Evolutionary conservation across 805 yeast species (phyloP).

Genomic region (Cyberlindnera mississippiensis): DNA sequence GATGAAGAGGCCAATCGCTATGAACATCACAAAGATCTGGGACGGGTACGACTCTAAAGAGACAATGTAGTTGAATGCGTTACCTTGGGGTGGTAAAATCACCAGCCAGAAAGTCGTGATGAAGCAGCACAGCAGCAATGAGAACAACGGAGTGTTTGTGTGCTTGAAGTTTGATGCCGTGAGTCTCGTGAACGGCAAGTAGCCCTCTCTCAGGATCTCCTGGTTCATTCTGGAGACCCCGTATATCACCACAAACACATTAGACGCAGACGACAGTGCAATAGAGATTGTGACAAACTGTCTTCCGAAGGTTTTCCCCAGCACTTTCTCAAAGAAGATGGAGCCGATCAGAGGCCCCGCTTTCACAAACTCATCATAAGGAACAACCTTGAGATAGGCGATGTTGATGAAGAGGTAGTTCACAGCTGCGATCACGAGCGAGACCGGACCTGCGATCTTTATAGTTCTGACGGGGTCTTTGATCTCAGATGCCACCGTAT

Average conservation of each 20-base stretch:
- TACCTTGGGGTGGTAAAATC: slow-evolving; percentile 33
- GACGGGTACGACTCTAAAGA: slow-evolving; percentile 45
- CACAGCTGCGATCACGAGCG: slow-evolving; percentile 42
- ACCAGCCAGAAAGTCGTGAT: slow-evolving; percentile 33
- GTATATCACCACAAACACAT: slow-evolving; percentile 57
- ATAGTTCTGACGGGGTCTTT: slow-evolving; percentile 55
- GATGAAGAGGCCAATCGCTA: slow-evolving; percentile 55
- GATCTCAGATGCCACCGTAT: slow-evolving; percentile 57
- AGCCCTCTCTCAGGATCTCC: slow-evolving; percentile 62
- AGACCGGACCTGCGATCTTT: slow-evolving; percentile 57
- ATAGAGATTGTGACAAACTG: slow-evolving; percentile 52
- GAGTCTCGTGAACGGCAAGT: slow-evolving; percentile 46
- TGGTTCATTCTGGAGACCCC: slow-evolving; percentile 59
- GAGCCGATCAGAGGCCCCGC: slow-evolving; percentile 62
- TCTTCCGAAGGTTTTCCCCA: slow-evolving; percentile 50
- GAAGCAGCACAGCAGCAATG: slow-evolving; percentile 35
- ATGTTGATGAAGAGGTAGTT: slow-evolving; percentile 50
- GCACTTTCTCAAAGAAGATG: slow-evolving; percentile 49
- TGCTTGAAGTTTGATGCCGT: slow-evolving; percentile 55
- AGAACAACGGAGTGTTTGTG: slow-evolving; percentile 49
- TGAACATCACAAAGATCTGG: slow-evolving; percentile 45
- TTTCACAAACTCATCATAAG: slow-evolving; percentile 47
- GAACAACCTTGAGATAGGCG: slow-evolving; percentile 53
- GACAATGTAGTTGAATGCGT: slow-evolving; percentile 39
- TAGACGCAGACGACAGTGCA: slow-evolving; percentile 60